Conservation (phyloP, 768 basidiomycete genomes). For the Clitopilus passeckerianus region DNA sequence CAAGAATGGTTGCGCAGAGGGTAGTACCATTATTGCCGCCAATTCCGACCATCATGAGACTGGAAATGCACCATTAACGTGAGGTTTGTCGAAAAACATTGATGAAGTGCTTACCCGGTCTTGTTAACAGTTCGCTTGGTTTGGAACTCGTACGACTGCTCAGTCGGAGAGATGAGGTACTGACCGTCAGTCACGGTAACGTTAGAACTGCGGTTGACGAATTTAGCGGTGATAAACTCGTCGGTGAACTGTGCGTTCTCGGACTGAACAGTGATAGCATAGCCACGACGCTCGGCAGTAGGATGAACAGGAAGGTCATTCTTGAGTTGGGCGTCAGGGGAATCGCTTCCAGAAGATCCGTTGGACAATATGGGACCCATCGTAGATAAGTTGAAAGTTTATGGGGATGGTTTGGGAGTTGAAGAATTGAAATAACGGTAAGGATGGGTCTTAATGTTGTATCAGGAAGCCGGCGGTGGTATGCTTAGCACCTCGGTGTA, state of each 20-base stretch:
- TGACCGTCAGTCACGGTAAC: slow-evolving; percentile 70
- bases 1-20: slow-evolving; percentile 89
- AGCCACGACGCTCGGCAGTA: slow-evolving; percentile 74
- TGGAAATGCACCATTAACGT: slow-evolving; percentile 23
- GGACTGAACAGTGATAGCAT: slow-evolving; percentile 76
- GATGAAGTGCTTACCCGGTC: slow-evolving; percentile 70
- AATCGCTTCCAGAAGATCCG: slow-evolving; percentile 63
- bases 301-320: slow-evolving; percentile 73
- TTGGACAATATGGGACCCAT: slow-evolving; percentile 48
- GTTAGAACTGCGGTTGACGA: slow-evolving; percentile 71
- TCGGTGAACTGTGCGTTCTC: slow-evolving; percentile 81
- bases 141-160: slow-evolving; percentile 84
- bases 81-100: slow-evolving; percentile 2
- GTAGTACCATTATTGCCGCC: slow-evolving; percentile 98
- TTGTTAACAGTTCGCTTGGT: slow-evolving; percentile 81
- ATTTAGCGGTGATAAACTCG: slow-evolving; percentile 80
- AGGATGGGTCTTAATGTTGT: slow-evolving; percentile 30
- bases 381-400: not conserved
- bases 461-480: slow-evolving; percentile 65
- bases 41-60: slow-evolving; percentile 94
- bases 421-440: slow-evolving; percentile 19
- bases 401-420: not conserved
- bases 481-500: slow-evolving; percentile 84
- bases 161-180: slow-evolving; percentile 74
- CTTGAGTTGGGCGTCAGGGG: slow-evolving; percentile 70